Evolutionary conservation across 331 rosid genomes (phyloP), one percentile per base, ranked within the genome.

Genomic region (Quercus tomentella): DNA sequence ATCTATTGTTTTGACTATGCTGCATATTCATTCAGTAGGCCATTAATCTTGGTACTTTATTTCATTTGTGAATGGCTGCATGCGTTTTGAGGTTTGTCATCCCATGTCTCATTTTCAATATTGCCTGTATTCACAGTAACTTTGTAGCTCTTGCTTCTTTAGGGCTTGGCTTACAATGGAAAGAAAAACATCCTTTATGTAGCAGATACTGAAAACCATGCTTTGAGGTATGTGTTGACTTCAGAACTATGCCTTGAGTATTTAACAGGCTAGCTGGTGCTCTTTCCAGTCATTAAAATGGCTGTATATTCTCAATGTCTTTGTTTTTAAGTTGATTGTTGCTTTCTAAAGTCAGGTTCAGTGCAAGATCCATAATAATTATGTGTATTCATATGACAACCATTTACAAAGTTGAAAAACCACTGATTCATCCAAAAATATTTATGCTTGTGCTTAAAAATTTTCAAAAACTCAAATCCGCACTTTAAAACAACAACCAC

Each of bases 161-260:
- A 95, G 99, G 99, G 99, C 79, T 89, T 95, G 82, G 96, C 96
- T 82, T 95, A 95, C 86, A 95, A 91, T 86, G 85, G 96, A 74
- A 95, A 86, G 93, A 87, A 89, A 84, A 95, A 93, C 80, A 66
- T 87, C 75, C 97, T 95, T 70, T 95, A 95, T 82, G 97, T 95
- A 61, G 98, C 99, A 37, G 98, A 95, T 82, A 93, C 99, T 18
- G 98, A 93, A 86, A 95, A 95, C 83, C 99, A 95, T 89, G 97
- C 99, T 84, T 82, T 95, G 84, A 95, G 99, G 99, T 95, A 89
- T 21, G 28, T 41, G 25, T 76, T 63, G 55, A 56, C 70, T 82
- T 80, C 82, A 77, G 73, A 80, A 83, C 18, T 61, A 33, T 73
- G 20, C 21, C 23, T 11, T 22, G 8, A 22, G 12, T 74, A 30